Conservation (phyloP, 257 asterid genomes). For the Leonotis leonurus region DNA sequence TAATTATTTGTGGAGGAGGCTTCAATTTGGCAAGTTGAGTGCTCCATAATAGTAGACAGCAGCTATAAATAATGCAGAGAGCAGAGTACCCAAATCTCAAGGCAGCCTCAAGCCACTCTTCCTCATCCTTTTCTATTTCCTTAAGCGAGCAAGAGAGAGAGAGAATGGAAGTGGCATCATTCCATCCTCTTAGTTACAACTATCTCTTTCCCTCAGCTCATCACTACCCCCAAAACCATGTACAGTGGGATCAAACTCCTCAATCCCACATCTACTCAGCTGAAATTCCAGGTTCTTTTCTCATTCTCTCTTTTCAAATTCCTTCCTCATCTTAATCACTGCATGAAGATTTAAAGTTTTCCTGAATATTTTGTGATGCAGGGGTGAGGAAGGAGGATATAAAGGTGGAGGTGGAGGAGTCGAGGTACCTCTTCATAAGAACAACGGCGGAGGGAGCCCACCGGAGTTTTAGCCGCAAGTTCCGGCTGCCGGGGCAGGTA, state of each 20-base stretch:
- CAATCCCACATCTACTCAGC: conserved; percentile 65
- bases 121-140: neutral
- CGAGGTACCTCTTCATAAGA: conserved; percentile 53
- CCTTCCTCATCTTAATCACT: no score
- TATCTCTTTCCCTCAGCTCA: conserved; percentile 31
- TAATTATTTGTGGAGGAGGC: no score
- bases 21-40: neutral
- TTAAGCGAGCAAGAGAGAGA: neutral
- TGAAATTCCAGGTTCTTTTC: conserved; percentile 52
- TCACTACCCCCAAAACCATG: conserved; percentile 41
- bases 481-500: conserved; percentile 56
- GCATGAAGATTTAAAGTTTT: neutral
- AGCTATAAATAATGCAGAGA: neutral
- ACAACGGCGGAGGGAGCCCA: conserved; percentile 17
- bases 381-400: conserved; percentile 66
- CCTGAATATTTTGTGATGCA: conserved; percentile 10
- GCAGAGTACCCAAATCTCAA: neutral
- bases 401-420: conserved; percentile 64
- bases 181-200: conserved; percentile 20
- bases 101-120: neutral
- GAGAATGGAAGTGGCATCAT: conserved; percentile 32
- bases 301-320: neutral
- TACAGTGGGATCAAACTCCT: conserved; percentile 67
- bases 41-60: neutral
- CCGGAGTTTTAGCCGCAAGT: conserved; percentile 47